Base-by-base conservation (phyloP, 148 eudicot species). In the Cornus kousa region DNA sequence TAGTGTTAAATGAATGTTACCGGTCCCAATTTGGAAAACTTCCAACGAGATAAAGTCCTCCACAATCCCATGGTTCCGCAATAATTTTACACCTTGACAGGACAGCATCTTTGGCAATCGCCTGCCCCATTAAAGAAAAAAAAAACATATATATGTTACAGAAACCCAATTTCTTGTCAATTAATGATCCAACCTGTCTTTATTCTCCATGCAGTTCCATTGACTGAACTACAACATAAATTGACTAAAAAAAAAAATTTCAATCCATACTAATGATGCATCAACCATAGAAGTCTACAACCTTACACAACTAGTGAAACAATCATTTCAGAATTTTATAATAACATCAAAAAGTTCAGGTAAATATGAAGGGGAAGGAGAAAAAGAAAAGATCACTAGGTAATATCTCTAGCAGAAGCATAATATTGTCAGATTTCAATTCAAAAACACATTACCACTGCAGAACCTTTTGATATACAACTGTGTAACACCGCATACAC, bases 61-160 rank as follows among this genome's bases (percentile, higher is more conserved):
- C 99, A 83, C 99, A 97, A 82, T 97, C 99, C 99, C 99, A 97
- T 57, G 99, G 99, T 77, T 97, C 99, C 13, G 99, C 86, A 85
- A 97, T 94, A 76, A 97, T 88, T 85, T 94, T 97, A 79, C 98
- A 88, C 82, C 92, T 92, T 5, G 94, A 87, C 20, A 97, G 84
- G 79, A 87, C 83, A 79, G 78, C 77, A 79, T 96, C 99, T 87
- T 92, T 96, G 68, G 98, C 98, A 80, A 96, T 91, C 74, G 99
- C 99, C 99, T 96, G 94, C 82, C 78, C 79, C 68, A 85, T 23
- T 23, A 71, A 11, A 75, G n/a, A 66, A 55, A 57, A 55, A 37
- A 62, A 77, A 0, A 46, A 14, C 9, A 64, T 28, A 22, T 28
- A 14, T 31, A 13, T 13, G 71, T 28, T 71, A 53, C 23, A 32